phyloP scores from a whole-genome alignment of 371 early-diverging fungal species.

The Nematocida sp. region DNA sequence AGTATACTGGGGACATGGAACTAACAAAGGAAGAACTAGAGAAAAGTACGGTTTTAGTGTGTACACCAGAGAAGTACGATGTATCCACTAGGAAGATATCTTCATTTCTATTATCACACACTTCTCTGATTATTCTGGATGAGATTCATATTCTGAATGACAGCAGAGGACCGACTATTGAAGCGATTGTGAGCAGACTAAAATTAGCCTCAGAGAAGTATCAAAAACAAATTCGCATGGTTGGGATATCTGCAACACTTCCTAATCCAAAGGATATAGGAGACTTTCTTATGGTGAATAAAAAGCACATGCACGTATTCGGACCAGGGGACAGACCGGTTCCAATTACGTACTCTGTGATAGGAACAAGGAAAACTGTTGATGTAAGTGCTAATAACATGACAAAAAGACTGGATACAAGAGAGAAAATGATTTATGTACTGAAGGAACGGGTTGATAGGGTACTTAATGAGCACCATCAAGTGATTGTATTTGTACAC shows the following conservation, averaged over 20 bases:
- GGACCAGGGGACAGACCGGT: slow-evolving; percentile 81
- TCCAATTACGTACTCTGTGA: slow-evolving; percentile 72
- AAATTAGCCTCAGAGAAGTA: slow-evolving; percentile 77
- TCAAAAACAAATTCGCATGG: slow-evolving; percentile 75
- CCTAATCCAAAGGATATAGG: slow-evolving; percentile 96
- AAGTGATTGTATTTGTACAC: slow-evolving; percentile 51
- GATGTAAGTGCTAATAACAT: slow-evolving; percentile 65
- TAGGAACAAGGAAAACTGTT: slow-evolving; percentile 70
- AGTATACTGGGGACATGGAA: slow-evolving; percentile 95
- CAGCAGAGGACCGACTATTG: slow-evolving; percentile 93
- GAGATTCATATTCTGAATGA: slow-evolving; percentile 98
- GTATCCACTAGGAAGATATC: slow-evolving; percentile 86
- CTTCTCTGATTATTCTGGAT: slow-evolving; percentile 90
- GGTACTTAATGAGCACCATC: slow-evolving; percentile 24
- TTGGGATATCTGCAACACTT: slow-evolving; percentile 94
- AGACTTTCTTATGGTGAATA: slow-evolving; percentile 82
- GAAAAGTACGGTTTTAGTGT: slow-evolving; percentile 90
- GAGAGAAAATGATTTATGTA: slow-evolving; percentile 26
- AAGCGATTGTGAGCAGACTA: slow-evolving; percentile 86
- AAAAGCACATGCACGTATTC: slow-evolving; percentile 82
- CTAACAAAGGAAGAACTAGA: slow-evolving; percentile 85
- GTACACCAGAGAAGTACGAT: slow-evolving; percentile 99
- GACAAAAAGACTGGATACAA: slow-evolving; percentile 34
- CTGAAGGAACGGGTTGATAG: slow-evolving; percentile 26
- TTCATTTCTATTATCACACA: slow-evolving; percentile 68